A percentile compares a stretch with the other conserved stretches of the same genome.
Evolutionary conservation across 345 rosid genomes (phyloP).

Genomic region (Populus euphratica): DNA sequence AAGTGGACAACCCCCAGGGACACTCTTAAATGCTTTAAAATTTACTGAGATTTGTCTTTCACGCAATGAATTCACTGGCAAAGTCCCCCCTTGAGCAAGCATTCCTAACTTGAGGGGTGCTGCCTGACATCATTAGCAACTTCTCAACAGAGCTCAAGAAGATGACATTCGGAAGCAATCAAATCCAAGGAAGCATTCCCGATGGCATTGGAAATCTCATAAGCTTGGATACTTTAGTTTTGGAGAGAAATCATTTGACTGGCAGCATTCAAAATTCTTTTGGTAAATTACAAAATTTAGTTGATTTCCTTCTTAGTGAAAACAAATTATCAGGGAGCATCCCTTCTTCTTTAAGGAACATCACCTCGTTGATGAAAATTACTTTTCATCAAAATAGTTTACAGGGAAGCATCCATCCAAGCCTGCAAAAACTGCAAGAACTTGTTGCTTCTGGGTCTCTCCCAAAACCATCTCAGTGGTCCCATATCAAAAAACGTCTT

Average conservation of each 20-base stretch:
- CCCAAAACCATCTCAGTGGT: background rate
- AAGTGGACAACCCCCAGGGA: too few species aligned
- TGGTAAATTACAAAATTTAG: background rate
- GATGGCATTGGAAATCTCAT: too few species aligned
- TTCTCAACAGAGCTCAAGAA: too few species aligned
- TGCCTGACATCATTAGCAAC: background rate
- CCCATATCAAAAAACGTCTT: too few species aligned
- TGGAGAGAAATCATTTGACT: background rate
- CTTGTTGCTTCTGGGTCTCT: background rate
- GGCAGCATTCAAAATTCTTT: constrained; percentile 1
- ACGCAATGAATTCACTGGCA: too few species aligned
- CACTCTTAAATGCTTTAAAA: too few species aligned
- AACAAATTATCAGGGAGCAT: constrained; percentile 13
- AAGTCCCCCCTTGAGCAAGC: too few species aligned
- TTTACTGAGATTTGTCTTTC: too few species aligned
- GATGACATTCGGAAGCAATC: too few species aligned
- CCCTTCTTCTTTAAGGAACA: constrained; percentile 8
- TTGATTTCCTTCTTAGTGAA: background rate
- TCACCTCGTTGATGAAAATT: background rate
- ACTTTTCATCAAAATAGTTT: background rate
- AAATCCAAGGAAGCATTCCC: too few species aligned
- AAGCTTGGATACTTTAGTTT: background rate
- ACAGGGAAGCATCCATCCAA: constrained; percentile 16
- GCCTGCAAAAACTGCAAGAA: background rate
- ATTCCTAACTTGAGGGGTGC: background rate